Evolutionary conservation across 805 yeast genomes (phyloP), one percentile per base, ranked within the genome.

Genomic region (Kluyveromyces wickerhamii): DNA sequence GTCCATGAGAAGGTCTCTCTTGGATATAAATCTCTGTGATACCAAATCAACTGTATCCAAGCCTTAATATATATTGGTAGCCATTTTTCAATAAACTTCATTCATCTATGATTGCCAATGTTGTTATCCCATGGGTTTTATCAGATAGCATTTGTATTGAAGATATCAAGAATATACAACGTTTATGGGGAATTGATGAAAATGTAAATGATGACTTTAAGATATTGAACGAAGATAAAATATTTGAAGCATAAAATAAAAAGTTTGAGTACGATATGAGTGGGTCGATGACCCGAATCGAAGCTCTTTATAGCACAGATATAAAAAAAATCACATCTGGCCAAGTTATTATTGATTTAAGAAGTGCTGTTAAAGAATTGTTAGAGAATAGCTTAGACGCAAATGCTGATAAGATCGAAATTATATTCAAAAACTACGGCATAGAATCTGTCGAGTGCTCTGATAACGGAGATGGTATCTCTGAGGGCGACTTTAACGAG

Each of bases 351-450:
- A 72, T 78, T 4, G 95, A 84, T 47, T 59, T 92, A 27, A 65
- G 74, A 0, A 75, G 89, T 0, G 81, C 84, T 0, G 77, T 81
- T 20, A 89, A 89, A 52, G 98, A 89, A 54, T 60, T 88, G 2
- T 67, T 92, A 2, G 98, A 89, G 49, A 89, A 89, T 53, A 64
- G 92, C 20, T 61, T 89, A 5, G 98, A 92, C 60, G 92, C 96
- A 0, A 57, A 67, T 15, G 71, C 92, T 7, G 65, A 72, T 0
- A 72, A 71, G 34, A 66, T 92, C 20, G 94, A 85, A 32, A 62
- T 89, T 11, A 62, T 63, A 2, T 74, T 89, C 47, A 66, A 66
- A 46, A 75, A 85, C 44, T 72, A 81, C 54, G 96, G 96, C 1
- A 44, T 79, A 7, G 87, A 79, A 22, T 65, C 75, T 0, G 59